A percentile compares a stretch with the other conserved stretches of the same genome.
Conservation (phyloP, 2,329 filamentous ascomycete genomes). For the Cercospora nicotianae region DNA sequence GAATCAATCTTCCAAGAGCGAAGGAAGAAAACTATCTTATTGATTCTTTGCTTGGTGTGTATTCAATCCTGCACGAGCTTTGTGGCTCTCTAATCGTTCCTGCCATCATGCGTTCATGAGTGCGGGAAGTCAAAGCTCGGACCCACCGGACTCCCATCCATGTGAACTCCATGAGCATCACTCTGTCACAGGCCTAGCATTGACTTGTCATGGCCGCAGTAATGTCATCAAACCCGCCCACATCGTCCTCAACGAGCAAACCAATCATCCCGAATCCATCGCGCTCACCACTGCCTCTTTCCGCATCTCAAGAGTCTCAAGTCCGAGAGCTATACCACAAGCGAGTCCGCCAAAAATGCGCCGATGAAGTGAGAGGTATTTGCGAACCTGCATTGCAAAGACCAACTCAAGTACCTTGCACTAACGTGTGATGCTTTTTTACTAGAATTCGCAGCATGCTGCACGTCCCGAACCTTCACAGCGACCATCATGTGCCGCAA, state of each 20-base stretch:
- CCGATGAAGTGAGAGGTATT: slow-evolving; percentile 54
- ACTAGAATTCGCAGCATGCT: slow-evolving; percentile 87
- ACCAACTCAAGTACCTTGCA: not conserved
- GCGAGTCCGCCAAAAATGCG: slow-evolving; percentile 73
- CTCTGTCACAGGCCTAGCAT: not conserved
- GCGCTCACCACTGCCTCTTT: slow-evolving; percentile 79
- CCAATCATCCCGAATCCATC: slow-evolving; percentile 33
- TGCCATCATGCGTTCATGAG: not conserved
- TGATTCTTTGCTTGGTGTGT: not conserved
- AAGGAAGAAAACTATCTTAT: not conserved
- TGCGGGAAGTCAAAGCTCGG: slow-evolving; percentile 1
- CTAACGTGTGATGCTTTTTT: not conserved
- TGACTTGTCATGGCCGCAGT: slow-evolving; percentile 24
- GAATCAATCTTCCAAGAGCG: not conserved
- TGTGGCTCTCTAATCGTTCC: not conserved
- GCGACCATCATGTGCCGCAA: slow-evolving; percentile 82
- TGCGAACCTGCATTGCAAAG: not conserved
- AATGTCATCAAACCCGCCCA: slow-evolving; percentile 23
- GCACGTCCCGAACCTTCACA: slow-evolving; percentile 78
- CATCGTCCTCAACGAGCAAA: slow-evolving; percentile 3
- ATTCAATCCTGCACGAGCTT: not conserved
- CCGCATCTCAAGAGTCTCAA: slow-evolving; percentile 76
- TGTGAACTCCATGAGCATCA: slow-evolving; percentile 2
- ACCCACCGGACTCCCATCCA: slow-evolving; percentile 6
- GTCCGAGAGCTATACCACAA: slow-evolving; percentile 79